Conservation (phyloP, 2,329 filamentous ascomycete species). For the Calonectria pteridis region DNA sequence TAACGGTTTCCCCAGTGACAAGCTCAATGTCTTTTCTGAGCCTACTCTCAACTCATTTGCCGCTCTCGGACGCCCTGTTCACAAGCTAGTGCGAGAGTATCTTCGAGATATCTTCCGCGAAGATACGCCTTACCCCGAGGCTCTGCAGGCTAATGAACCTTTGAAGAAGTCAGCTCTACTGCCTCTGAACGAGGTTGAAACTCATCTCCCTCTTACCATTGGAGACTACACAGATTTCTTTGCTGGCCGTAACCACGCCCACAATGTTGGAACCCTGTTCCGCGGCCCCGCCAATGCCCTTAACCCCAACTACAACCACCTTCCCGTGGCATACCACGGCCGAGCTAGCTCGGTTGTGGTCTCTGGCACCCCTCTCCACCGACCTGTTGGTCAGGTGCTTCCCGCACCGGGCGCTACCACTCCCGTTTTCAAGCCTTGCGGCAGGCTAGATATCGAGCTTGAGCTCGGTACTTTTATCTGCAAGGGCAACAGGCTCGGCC, state of each 20-base stretch:
- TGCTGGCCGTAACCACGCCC: constrained; percentile 82
- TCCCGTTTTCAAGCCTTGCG: constrained; percentile 70
- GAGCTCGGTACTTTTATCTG: constrained; percentile 83
- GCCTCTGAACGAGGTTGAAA: constrained; percentile 61
- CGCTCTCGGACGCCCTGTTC: constrained; percentile 72
- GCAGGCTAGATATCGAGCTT: constrained; percentile 78
- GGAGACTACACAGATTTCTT: constrained; percentile 91
- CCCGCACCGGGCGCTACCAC: constrained; percentile 57
- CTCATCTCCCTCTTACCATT: constrained; percentile 80
- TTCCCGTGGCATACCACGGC: constrained; percentile 86
- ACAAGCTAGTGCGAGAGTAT: constrained; percentile 76
- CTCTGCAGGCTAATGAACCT: constrained; percentile 51
- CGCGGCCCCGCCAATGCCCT: constrained; percentile 79
- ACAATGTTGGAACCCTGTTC: constrained; percentile 76
- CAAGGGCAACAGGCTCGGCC: constrained; percentile 73
- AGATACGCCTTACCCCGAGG: constrained; percentile 57
- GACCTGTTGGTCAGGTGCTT: constrained; percentile 81
- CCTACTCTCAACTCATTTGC: constrained; percentile 50
- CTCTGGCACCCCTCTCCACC: constrained; percentile 77
- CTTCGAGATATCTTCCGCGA: constrained; percentile 72
- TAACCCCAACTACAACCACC: constrained; percentile 83
- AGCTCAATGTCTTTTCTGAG: constrained; percentile 44
- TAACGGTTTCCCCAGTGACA: constrained; percentile 41
- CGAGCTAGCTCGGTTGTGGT: constrained; percentile 81
- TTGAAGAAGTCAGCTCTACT: constrained; percentile 48